Evolutionary conservation across 768 basidiomycete genomes (phyloP), one percentile per base, ranked within the genome.

Genomic region (Pisolithus tinctorius): DNA sequence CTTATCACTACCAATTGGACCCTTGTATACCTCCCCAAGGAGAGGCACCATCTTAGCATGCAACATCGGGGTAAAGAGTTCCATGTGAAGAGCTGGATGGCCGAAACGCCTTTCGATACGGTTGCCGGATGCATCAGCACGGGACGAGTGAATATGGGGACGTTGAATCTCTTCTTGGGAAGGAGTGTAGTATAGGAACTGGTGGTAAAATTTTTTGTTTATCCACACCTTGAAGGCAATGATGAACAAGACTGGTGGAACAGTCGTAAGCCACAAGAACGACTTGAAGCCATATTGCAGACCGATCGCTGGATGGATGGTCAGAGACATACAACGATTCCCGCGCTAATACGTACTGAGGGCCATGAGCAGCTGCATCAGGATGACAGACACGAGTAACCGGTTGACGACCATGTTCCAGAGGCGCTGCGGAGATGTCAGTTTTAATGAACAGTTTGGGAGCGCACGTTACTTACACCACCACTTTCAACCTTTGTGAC

Each of bases 331-430:
- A 16, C 7, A 41, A 7, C 13, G 14, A 1, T 8, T 48, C n/a
- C 16, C 23, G 38, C 17, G 29, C 20, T 37, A 14, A 27, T 42
- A 74, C 91, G 56, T 66, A 96, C 93, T 96, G 45, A 97, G 77
- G 43, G 85, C 69, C 85, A 93, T 86, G 45, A 93, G 69, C 39
- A 79, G 58, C 60, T 97, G 93, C 94, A 97, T 97, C 59, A 96
- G 69, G 25, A 94, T 64, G 5, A 87, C 77, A 31, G 81, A 84
- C 52, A 82, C 73, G 13, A 98, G 69, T 23, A 98, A 71, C 48
- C 96, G 83, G 66, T 99, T 99, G 68, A 91, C 75, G 43, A 90
- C 78, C n/a, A 91, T 82, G 62, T 96, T 96, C 93, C 93, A 96
- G 58, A 95, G 72, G 17, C 91, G 86, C 90, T 93, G 59, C 5